These are phyloP conservation scores for Apiotrichum domesticum DNA, from an alignment of 1,284 basidiomycete species.

Conservation along the genomic window DNA sequence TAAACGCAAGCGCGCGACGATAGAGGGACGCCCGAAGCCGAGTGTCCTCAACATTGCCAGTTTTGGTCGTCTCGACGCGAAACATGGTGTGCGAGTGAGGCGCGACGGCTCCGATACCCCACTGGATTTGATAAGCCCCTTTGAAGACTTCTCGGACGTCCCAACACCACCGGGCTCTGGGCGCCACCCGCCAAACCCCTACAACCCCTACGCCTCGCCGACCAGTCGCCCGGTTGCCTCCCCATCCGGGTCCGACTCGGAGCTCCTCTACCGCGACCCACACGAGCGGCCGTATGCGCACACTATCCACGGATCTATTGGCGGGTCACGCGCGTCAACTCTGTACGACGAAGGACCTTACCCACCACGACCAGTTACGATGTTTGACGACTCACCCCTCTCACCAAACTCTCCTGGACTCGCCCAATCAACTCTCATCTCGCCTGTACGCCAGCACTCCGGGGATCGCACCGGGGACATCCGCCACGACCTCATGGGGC, in stretches of 20 bases:
- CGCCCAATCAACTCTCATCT: background rate
- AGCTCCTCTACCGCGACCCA: background rate
- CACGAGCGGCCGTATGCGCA: background rate
- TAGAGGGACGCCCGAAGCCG: slow-evolving; percentile 5
- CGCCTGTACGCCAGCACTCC: too few species aligned
- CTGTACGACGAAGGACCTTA: background rate
- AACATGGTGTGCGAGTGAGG: background rate
- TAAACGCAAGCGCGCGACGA: slow-evolving; percentile 13
- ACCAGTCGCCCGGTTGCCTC: background rate
- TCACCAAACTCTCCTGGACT: background rate
- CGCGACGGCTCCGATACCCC: slow-evolving; percentile 12
- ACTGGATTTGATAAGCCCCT: slow-evolving; percentile 19
- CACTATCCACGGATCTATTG: background rate
- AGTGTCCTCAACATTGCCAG: slow-evolving; percentile 9
- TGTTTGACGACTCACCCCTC: background rate
- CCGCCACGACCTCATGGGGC: slow-evolving; percentile 13
- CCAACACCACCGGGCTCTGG: background rate
- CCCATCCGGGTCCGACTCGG: too few species aligned
- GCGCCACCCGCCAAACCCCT: background rate
- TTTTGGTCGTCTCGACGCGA: slow-evolving; percentile 7
- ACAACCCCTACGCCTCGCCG: background rate
- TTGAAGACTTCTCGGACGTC: slow-evolving; percentile 1
- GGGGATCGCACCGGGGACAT: slow-evolving; percentile 7
- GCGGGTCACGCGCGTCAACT: background rate
- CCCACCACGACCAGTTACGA: background rate